Evolutionary conservation across 2,329 filamentous ascomycete species (phyloP), one percentile per base, ranked within the genome.

Genomic region (Helminthosporium solani): DNA sequence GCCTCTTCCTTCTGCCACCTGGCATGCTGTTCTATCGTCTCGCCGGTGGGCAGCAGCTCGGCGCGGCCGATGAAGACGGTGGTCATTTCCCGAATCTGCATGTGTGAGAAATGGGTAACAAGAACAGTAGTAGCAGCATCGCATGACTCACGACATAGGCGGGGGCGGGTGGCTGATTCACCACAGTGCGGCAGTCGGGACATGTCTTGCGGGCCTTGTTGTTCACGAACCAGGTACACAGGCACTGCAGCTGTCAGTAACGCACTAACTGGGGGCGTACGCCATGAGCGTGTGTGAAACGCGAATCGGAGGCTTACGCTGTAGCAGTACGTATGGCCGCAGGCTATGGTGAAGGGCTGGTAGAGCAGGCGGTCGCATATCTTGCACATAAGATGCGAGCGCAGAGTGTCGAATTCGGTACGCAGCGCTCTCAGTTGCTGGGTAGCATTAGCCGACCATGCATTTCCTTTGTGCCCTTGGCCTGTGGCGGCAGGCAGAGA

Each of bases 251-350:
- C 9, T 35, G 63, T 61, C 58, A 69, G 61, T 31, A 53, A 33
- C n/a, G 11, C 14, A 2, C 19, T 16, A 11, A n/a, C n/a, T n/a
- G n/a, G n/a, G n/a, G n/a, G n/a, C n/a, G n/a, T n/a, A n/a, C n/a
- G n/a, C n/a, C n/a, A n/a, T n/a, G n/a, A n/a, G n/a, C n/a, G n/a
- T n/a, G n/a, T 27, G n/a, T 7, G 58, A 18, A 7, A 12, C 25
- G 42, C 15, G n/a, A 31, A 12, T 58, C 15, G 20, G 19, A 35
- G 7, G 69, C 78, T 66, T 54, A 82, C 80, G 35, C 78, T 81
- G 63, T 88, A 88, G 70, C 85, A 88, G 67, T 86, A 87, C 6
- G 84, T 87, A 64, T 88, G 85, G 3, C 85, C 85, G 58, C 85
- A 88, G 6, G 75, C 75, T 42, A 87, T 76, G 15, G 81, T 84